Evolutionary conservation across 345 rosid species (phyloP), one percentile per base, ranked within the genome.

Genomic region (Cardiospermum halicacabum): DNA sequence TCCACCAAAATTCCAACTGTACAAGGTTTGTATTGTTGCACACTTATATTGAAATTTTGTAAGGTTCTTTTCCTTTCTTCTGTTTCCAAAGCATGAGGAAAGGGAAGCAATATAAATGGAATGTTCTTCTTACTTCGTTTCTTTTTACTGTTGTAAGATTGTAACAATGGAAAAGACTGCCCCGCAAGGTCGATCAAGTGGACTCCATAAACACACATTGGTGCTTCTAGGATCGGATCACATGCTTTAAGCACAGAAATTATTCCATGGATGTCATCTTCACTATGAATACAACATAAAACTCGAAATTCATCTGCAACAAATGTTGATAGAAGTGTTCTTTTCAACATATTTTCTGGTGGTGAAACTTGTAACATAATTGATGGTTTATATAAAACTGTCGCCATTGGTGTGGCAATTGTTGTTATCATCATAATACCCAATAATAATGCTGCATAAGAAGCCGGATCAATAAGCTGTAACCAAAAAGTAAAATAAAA

Each of bases 1-100:
- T 74, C 74, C 1, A 81, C 60, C 16, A 71, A 49, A 13, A 72
- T 67, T 54, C 78, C 83, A 1, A 78, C 58, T 0, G 79, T 76
- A 63, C 77, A 71, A 0, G 75, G 69, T 10, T 78, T 56, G 11
- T 30, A 47, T 4, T 26, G 54, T 68, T 66, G 75, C 11, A 72
- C 3, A 5, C 53, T 58, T 2, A 16, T 12, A n/a, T 56, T 72
- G 5, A 72, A 65, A 24, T 10, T 19, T 4, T 40, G 67, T n/a
- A 66, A n/a, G 11, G n/a, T n/a, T n/a, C n/a, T 15, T 11, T n/a
- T 24, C 15, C 11, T 15, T 25, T 37, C 1, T 22, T 7, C 21
- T 32, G 18, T 60, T 12, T 49, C 54, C 50, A 48, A 60, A 28
- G 7, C 47, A 40, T 51, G 27, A 25, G 28, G 68, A 37, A 72